These are phyloP conservation scores for Prunus dulcis DNA, from an alignment of 306 rosid species.

Conservation along the genomic window DNA sequence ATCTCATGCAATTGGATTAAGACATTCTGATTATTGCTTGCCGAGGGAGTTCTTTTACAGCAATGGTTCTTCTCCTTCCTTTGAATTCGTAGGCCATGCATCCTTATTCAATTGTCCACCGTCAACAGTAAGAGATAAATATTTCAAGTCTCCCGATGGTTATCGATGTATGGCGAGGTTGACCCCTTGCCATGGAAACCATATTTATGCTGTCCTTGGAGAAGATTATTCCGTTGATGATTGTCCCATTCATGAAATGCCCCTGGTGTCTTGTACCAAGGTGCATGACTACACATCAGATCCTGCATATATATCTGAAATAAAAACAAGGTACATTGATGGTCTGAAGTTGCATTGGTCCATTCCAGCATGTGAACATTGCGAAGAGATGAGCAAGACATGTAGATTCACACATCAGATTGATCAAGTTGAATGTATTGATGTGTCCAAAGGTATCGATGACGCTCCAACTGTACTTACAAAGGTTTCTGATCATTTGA, in stretches of 20 bases:
- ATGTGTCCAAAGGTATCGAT: too few species aligned
- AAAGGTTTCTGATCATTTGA: too few species aligned
- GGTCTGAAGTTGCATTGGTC: slow-evolving; percentile 10
- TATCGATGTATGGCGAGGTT: neutral
- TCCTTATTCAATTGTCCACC: slow-evolving; percentile 34
- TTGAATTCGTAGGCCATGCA: too few species aligned
- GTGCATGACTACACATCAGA: slow-evolving; percentile 4
- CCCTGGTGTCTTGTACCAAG: slow-evolving; percentile 29
- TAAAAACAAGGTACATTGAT: too few species aligned
- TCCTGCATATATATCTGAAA: neutral
- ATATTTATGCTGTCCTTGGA: neutral
- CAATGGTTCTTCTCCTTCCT: neutral
- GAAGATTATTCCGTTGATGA: neutral
- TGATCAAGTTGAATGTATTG: too few species aligned
- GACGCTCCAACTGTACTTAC: too few species aligned
- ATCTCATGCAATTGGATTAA: slow-evolving; percentile 19
- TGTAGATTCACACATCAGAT: too few species aligned
- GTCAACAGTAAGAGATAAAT: neutral
- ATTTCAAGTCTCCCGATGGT: too few species aligned
- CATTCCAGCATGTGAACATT: slow-evolving; percentile 16
- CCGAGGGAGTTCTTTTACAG: neutral
- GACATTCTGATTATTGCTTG: slow-evolving; percentile 6
- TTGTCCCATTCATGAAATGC: fast-evolving
- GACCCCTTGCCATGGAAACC: slow-evolving; percentile 11
- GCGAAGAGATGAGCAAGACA: neutral